Evolutionary conservation across 345 rosid genomes (phyloP), one percentile per base, ranked within the genome.

Genomic region (Rubroshorea leprosula): DNA sequence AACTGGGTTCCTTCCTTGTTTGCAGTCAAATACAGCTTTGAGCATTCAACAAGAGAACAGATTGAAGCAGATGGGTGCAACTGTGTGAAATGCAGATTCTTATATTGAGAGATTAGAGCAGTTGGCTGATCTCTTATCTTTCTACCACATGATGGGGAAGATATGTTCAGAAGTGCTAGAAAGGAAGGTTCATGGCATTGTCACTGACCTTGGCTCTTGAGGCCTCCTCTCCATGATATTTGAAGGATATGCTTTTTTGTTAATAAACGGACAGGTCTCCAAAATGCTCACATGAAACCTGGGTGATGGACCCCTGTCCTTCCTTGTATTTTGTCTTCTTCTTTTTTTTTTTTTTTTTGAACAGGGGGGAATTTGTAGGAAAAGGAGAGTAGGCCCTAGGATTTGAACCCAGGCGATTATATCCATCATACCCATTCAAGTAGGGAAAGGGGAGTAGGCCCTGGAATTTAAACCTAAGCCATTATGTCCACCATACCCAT

Each of bases 11-110:
- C 41, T 35, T 47, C 51, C 62, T 38, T 61, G 50, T n/a, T 5
- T 70, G 72, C 81, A 85, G 94, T 85, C 89, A 5, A 87, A 87
- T 57, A 85, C 83, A 0, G 89, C 84, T 0, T 60, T 83, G 66
- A 87, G 89, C 53, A 35, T 62, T 49, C 83, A 87, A 55, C 97
- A 90, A 66, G 94, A 90, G 80, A 82, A 29, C 5, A 80, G 97
- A 70, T 55, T 90, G 61, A 85, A 87, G 83, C 91, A 90, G 75
- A 90, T 90, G 85, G 97, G 97, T 8, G 97, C 94, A 6, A 91
- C 98, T 3, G 86, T 87, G 67, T 83, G 98, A 63, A 85, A 91
- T 17, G 91, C 73, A 18, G 76, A 84, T 18, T 79, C 79, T 25
- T 87, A 85, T 53, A 48, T 78, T n/a, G 69, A 78, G 72, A 77